Base-by-base conservation (phyloP, 2,329 filamentous ascomycete species). In the Sclerotinia spermophila region DNA sequence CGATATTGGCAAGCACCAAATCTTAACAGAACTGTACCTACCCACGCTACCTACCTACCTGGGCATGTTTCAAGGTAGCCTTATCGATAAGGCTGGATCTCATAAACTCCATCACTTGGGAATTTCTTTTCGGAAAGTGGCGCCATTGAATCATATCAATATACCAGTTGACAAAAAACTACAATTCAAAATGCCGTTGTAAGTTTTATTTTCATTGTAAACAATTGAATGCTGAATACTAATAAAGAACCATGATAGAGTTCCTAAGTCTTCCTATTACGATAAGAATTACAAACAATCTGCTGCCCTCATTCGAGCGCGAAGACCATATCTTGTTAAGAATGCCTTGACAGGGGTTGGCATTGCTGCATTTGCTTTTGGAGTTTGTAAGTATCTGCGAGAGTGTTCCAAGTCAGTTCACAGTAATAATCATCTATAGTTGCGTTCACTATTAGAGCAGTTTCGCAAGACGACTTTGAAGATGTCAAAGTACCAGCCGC, bases 401-500 rank as follows among this genome's bases (percentile, higher is more conserved):
- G n/a, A 2, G 17, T 11, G 19, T 24, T 48, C 5, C n/a, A 21
- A 55, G 42, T 15, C 19, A 24, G n/a, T 27, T 58, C 60, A 67
- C 19, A 24, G 59, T 71, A 55, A 72, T 64, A 35, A n/a, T 13
- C 51, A 27, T 27, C 15, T 45, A 35, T 72, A 92, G 90, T 92
- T 79, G 82, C 86, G 69, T 92, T 87, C 80, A 92, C 90, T 56
- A 91, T 99, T 79, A 87, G 85, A 75, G 93, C 93, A 69, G 92
- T 99, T 79, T 93, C 95, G 58, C 96, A 98, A 82, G 96, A 98
- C 81, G 93, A 97, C 75, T 99, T 99, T 83, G 92, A 94, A 71
- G 96, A 99, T 80, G 94, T 98, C 77, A 90, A 93, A 79, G 90
- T 98, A 51, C 96, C 96, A 40, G 92, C 93, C 58, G 74, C 75